phyloP scores from a whole-genome alignment of 2,329 filamentous ascomycete genomes.

The Thelonectria blattea region DNA sequence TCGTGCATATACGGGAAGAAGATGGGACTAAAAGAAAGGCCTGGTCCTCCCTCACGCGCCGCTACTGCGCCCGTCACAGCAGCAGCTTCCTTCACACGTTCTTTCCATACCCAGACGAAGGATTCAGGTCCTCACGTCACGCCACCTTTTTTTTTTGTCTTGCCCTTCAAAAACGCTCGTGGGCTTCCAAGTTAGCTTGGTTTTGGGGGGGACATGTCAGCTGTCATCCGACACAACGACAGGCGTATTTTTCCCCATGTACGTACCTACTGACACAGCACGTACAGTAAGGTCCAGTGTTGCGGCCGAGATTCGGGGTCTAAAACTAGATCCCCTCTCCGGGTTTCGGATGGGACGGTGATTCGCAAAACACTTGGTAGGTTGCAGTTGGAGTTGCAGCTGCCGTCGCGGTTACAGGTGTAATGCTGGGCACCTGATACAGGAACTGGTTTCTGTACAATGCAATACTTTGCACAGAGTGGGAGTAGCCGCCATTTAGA shows the following conservation, averaged over 20 bases:
- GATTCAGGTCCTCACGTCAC: not conserved
- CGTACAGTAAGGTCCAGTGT: too few relatives aligned
- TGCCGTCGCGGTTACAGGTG: not conserved
- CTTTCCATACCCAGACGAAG: not conserved
- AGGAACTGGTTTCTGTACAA: not conserved
- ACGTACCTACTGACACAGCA: too few relatives aligned
- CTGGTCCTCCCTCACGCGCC: not conserved
- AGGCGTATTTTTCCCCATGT: too few relatives aligned
- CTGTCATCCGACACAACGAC: not conserved
- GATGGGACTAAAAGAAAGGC: not conserved
- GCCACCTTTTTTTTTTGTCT: not conserved
- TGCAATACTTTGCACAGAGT: not conserved
- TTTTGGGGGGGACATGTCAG: not conserved
- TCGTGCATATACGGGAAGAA: constrained; percentile 19
- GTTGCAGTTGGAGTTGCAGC: not conserved
- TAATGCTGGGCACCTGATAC: not conserved
- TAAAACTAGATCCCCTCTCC: not conserved
- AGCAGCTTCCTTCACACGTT: not conserved
- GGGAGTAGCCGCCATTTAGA: not conserved
- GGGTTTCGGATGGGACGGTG: not conserved
- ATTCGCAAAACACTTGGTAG: not conserved
- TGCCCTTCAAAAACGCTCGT: not conserved
- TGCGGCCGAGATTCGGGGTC: not conserved
- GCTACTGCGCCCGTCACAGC: not conserved
- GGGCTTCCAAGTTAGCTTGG: not conserved